Conservation (phyloP, 169 alveolate species). For the Eimeria praecox region DNA sequence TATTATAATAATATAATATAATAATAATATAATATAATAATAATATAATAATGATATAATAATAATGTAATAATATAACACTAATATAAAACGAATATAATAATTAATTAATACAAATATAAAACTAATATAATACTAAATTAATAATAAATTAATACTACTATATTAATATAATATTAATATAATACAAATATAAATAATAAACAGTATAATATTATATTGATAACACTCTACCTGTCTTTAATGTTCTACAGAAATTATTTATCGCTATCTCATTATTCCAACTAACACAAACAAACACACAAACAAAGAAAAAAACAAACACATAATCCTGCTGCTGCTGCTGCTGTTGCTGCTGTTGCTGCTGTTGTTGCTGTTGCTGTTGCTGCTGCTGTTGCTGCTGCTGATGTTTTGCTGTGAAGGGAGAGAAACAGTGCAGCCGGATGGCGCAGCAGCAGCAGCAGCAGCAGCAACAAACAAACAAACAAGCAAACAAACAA, state of each 20-base stretch:
- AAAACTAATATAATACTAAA: too few relatives aligned
- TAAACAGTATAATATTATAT: too few relatives aligned
- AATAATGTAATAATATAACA: too few relatives aligned
- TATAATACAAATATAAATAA: too few relatives aligned
- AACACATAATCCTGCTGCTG: conserved; percentile 1
- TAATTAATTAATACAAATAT: too few relatives aligned
- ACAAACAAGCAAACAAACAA: neutral
- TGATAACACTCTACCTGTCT: neutral
- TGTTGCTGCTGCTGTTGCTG: neutral
- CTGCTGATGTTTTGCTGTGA: neutral
- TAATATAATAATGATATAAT: too few relatives aligned
- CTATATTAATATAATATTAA: too few relatives aligned
- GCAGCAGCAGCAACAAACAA: neutral
- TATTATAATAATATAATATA: too few relatives aligned
- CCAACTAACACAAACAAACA: conserved; percentile 48
- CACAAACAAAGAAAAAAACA: neutral
- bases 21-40: too few relatives aligned
- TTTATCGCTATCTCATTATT: conserved; percentile 45
- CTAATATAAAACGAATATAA: too few relatives aligned
- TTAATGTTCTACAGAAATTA: conserved; percentile 4
- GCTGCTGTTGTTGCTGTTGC: conserved; percentile 16
- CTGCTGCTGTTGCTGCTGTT: conserved; percentile 21
- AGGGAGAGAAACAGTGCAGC: neutral
- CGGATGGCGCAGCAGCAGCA: too few relatives aligned
- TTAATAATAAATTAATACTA: too few relatives aligned